Conservation (phyloP, 2,329 filamentous ascomycete genomes). For the Alternaria sp. region DNA sequence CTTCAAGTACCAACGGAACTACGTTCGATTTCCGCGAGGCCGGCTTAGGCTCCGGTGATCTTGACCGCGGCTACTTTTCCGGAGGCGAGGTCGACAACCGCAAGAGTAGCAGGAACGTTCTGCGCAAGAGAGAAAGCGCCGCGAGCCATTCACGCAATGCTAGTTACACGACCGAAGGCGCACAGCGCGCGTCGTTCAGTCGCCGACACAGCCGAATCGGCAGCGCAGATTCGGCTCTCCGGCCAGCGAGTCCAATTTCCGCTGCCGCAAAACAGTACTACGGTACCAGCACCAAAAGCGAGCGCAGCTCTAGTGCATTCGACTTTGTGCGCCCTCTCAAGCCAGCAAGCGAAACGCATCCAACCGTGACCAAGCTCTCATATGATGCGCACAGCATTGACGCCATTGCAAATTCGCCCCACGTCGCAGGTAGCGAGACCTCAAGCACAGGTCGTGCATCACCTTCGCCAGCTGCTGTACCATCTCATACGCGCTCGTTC, state of each 20-base stretch:
- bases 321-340: slow-evolving; percentile 49
- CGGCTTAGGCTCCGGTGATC: slow-evolving; percentile 56
- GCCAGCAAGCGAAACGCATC: slow-evolving; percentile 53
- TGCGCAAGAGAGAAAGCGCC: slow-evolving; percentile 73
- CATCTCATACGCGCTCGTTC: slow-evolving; percentile 43
- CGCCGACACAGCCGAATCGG: slow-evolving; percentile 76
- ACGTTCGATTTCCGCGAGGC: slow-evolving; percentile 35
- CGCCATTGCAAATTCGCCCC: slow-evolving; percentile 50
- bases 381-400: slow-evolving; percentile 57
- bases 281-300: slow-evolving; percentile 51
- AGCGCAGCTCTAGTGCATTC: slow-evolving; percentile 58
- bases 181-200: slow-evolving; percentile 68
- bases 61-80: slow-evolving; percentile 93
- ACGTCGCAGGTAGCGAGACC: slow-evolving; percentile 54
- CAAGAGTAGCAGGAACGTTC: slow-evolving; percentile 70
- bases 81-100: slow-evolving; percentile 82
- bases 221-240: slow-evolving; percentile 76
- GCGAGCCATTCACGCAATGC: slow-evolving; percentile 70
- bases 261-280: slow-evolving; percentile 73
- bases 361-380: slow-evolving; percentile 64
- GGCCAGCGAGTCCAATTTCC: slow-evolving; percentile 60
- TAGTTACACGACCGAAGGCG: slow-evolving; percentile 68
- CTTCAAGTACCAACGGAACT: slow-evolving; percentile 38
- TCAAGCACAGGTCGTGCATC: slow-evolving; percentile 57
- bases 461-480: slow-evolving; percentile 47